These are phyloP conservation scores for Exophiala sideris DNA, from an alignment of 2,329 filamentous ascomycete genomes.

Conservation along the genomic window DNA sequence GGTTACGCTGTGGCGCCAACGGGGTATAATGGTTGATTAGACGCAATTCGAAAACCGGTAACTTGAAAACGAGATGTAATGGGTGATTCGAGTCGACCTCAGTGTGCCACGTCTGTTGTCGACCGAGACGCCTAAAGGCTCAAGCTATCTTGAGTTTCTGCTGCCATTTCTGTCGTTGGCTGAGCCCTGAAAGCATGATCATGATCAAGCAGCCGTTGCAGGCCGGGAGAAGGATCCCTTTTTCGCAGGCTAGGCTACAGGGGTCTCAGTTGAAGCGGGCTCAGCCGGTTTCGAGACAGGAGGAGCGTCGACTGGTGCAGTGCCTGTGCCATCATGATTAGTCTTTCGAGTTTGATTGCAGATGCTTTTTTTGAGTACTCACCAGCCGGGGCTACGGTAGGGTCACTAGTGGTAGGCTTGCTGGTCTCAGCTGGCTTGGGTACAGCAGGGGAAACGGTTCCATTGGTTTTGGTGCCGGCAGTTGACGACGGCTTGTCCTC, in stretches of 20 bases:
- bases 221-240: slow-evolving; percentile 2
- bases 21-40: slow-evolving; percentile 22
- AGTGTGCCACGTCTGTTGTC: not conserved
- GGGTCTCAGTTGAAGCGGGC: slow-evolving; percentile 17
- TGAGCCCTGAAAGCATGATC: not conserved
- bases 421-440: slow-evolving; percentile 21
- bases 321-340: slow-evolving; percentile 10
- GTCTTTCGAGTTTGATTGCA: not conserved
- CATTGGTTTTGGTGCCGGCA: slow-evolving; percentile 19
- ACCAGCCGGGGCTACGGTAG: slow-evolving; percentile 23
- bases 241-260: slow-evolving; percentile 13
- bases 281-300: slow-evolving; percentile 16
- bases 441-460: slow-evolving; percentile 12
- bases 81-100: not conserved
- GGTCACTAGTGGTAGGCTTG: slow-evolving; percentile 20
- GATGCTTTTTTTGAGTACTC: slow-evolving; percentile 2
- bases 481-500: slow-evolving; percentile 10
- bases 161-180: not conserved
- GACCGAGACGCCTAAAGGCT: not conserved
- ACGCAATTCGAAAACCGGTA: slow-evolving; percentile 8
- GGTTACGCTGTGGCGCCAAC: slow-evolving; percentile 15
- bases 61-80: not conserved
- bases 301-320: slow-evolving; percentile 15
- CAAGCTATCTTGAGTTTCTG: no score
- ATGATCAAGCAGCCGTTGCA: not conserved